Evolutionary conservation across 257 asterid genomes (phyloP).

Genomic region (Solanum appendiculatum): DNA sequence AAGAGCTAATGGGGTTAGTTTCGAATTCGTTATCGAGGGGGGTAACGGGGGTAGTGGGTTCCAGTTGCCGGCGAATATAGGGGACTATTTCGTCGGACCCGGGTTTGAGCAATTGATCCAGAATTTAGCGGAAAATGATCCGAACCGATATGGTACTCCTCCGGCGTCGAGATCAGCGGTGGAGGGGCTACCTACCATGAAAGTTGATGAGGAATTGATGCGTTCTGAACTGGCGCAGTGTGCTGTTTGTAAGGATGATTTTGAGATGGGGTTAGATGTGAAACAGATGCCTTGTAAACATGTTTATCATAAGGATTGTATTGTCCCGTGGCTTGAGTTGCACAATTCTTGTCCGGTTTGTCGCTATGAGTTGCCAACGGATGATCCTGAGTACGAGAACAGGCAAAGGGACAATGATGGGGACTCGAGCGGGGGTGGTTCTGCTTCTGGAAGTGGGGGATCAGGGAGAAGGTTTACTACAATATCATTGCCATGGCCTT

Average conservation of each 20-base stretch:
- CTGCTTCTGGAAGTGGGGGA: constrained; percentile 17
- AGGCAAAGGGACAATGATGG: constrained; percentile 2
- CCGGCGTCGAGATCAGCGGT: constrained; percentile 61
- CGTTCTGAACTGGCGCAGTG: constrained; percentile 61
- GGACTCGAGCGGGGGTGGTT: constrained; percentile 8
- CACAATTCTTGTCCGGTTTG: constrained; percentile 85
- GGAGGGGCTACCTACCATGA: constrained; percentile 31
- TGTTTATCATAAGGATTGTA: constrained; percentile 63
- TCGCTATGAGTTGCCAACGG: constrained; percentile 74
- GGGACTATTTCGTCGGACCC: constrained; percentile 63
- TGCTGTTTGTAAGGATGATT: constrained; percentile 81
- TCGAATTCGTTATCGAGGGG: constrained; percentile 40
- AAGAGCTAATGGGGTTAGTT: constrained; percentile 49
- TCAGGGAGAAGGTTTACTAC: constrained; percentile 35
- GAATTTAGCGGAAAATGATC: constrained; percentile 74
- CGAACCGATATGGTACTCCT: constrained; percentile 62
- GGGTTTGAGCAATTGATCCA: constrained; percentile 72
- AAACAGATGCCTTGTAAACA: constrained; percentile 88
- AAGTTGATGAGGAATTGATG: constrained; percentile 40
- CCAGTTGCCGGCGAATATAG: constrained; percentile 28
- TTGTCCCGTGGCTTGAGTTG: constrained; percentile 74
- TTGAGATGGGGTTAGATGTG: constrained; percentile 40
- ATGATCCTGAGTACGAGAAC: constrained; percentile 68
- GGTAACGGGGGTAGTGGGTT: constrained; percentile 12
- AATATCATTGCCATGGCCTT: constrained; percentile 35